Evolutionary conservation across 306 rosid genomes (phyloP), one percentile per base, ranked within the genome.

Genomic region (Sphenostylis stenocarpa): DNA sequence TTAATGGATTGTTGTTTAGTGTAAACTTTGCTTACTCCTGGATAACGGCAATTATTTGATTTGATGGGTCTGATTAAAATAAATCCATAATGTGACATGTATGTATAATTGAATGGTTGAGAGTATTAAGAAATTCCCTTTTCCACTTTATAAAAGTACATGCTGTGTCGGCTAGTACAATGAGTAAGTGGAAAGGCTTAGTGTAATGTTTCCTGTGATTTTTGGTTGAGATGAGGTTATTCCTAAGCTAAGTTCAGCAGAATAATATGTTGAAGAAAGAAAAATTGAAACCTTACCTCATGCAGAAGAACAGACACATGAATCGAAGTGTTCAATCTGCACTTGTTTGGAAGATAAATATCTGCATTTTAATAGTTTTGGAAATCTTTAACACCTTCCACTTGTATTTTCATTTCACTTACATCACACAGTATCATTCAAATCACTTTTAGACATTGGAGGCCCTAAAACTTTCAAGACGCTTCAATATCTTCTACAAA

Each of bases 1-100:
- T 74, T 73, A 0, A 51, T 20, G 51, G 36, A 44, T 58, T 45
- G 64, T 33, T 66, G 69, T 67, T 31, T 49, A 38, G 48, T 12
- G 7, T 15, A 53, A 64, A 31, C 70, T 72, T 57, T 49, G 19
- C 80, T 44, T n/a, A 44, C 79, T n/a, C 12, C 36, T 53, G 17
- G 63, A 65, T 58, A 65, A 41, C 3, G 39, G 10, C 75, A 34
- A 56, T 73, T 55, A 73, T 53, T 65, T 73, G 68, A 63, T 72
- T 39, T 65, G 55, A 73, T 23, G 41, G 43, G 17, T 45, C 43
- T 55, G n/a, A 65, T 44, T 19, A 55, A 1, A 3, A 24, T 65
- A 56, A 43, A 13, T 21, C 26, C 31, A 29, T 51, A 43, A 53
- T 53, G 70, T 12, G 19, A 34, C 45, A 10, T 41, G 12, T 14